phyloP scores from a whole-genome alignment of 83 land plant species.

The Larix sibirica region DNA sequence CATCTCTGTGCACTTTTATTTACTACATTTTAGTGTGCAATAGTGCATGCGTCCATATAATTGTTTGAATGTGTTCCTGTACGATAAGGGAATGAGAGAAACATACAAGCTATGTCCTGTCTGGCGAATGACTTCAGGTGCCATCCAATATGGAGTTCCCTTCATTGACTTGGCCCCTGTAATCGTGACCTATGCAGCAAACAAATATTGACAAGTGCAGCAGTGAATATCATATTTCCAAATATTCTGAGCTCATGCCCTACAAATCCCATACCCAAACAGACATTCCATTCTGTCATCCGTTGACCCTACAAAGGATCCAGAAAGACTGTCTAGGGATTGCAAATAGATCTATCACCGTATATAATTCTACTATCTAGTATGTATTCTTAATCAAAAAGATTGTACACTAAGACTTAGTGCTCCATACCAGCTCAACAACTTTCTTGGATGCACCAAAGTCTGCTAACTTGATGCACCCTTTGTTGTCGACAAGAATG shows the following conservation, averaged over 20 bases:
- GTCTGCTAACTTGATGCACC: slow-evolving; percentile 95
- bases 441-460: slow-evolving; percentile 99
- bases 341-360: no score
- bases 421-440: slow-evolving; percentile 70
- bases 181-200: slow-evolving; percentile 63
- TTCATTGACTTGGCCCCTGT: slow-evolving; percentile 98
- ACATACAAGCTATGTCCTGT: slow-evolving; percentile 93
- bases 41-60: background rate
- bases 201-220: background rate
- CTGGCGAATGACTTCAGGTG: slow-evolving; percentile 94
- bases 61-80: background rate
- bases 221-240: no score
- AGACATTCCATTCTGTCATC: no score
- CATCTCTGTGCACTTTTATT: background rate
- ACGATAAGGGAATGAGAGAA: background rate
- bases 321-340: no score
- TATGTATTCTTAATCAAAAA: background rate
- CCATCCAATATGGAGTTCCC: slow-evolving; percentile 99
- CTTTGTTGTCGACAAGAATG: slow-evolving; percentile 95
- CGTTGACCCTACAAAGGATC: no score
- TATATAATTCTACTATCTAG: no score
- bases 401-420: background rate
- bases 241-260: no score
- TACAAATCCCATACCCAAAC: no score
- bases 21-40: background rate